Percentiles rank a stretch among this genome's conserved stretches.
These are phyloP conservation scores for Cerioporus squamosus DNA, from an alignment of 1,284 basidiomycete species.

Conservation along the genomic window DNA sequence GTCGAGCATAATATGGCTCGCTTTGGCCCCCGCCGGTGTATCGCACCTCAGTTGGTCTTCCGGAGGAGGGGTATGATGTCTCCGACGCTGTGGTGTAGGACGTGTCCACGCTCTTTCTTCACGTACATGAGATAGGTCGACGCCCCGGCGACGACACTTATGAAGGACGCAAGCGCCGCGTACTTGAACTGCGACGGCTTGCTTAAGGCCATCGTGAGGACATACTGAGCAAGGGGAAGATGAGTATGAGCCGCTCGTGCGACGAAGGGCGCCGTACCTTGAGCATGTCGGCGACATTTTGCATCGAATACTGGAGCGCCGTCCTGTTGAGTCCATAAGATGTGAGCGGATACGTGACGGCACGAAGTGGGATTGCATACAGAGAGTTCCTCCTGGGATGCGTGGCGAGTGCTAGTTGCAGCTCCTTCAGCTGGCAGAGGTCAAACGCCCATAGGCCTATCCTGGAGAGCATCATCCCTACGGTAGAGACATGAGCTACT, in stretches of 20 bases:
- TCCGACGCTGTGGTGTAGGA: constrained; percentile 26
- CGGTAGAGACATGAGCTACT: no score
- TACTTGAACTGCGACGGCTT: constrained; percentile 36
- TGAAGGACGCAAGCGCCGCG: constrained; percentile 33
- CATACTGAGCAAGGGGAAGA: constrained; percentile 20
- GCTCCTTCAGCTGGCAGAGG: constrained; percentile 51
- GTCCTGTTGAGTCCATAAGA: constrained; percentile 8
- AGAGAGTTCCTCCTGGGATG: constrained; percentile 49
- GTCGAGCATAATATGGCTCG: no score
- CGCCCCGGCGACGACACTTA: constrained; percentile 31
- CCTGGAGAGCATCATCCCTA: constrained; percentile 51
- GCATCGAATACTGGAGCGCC: constrained; percentile 31
- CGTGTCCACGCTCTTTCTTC: constrained; percentile 32
- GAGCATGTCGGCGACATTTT: constrained; percentile 33
- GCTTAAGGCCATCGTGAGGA: constrained; percentile 33
- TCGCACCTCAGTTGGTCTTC: constrained; percentile 10
- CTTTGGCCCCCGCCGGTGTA: no score
- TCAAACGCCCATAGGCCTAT: constrained; percentile 59
- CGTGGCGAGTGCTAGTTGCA: constrained; percentile 45
- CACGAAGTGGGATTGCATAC: constrained; percentile 10
- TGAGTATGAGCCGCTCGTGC: background rate
- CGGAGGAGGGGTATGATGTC: constrained; percentile 25
- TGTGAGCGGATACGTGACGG: background rate
- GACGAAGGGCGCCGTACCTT: constrained; percentile 15
- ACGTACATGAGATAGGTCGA: constrained; percentile 32